Conservation (phyloP, 306 rosid species). For the Pueraria montana region DNA sequence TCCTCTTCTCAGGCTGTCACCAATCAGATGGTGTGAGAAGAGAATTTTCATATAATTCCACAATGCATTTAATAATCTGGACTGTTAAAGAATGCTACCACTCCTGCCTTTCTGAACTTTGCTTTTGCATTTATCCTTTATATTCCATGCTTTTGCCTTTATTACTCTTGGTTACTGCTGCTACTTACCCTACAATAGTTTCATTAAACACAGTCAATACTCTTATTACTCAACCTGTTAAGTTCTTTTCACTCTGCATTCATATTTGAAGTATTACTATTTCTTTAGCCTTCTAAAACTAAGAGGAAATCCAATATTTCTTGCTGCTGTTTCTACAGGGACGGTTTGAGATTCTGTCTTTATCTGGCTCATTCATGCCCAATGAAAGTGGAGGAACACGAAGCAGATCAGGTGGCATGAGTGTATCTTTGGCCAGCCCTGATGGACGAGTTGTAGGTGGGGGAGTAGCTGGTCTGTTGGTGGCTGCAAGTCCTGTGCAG, state of each 20-base stretch:
- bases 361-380: constrained; percentile 96
- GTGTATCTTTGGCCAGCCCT: constrained; percentile 91
- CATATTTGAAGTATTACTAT: neutral
- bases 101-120: constrained; percentile 12
- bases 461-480: constrained; percentile 91
- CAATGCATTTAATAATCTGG: neutral
- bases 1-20: neutral
- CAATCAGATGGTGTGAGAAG: constrained; percentile 25
- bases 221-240: neutral
- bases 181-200: neutral
- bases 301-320: constrained; percentile 23
- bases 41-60: constrained; percentile 3
- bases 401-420: constrained; percentile 98
- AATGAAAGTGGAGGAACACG: constrained; percentile 86
- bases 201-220: neutral
- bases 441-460: constrained; percentile 98
- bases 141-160: neutral
- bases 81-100: neutral
- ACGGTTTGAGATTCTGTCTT: constrained; percentile 87
- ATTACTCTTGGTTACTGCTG: neutral
- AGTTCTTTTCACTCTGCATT: constrained; percentile 31
- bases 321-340: constrained; percentile 66
- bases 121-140: constrained; percentile 9
- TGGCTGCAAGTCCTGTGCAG: constrained; percentile 97
- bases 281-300: constrained; percentile 10